Conservation (phyloP, 306 rosid species). For the Hippophae tibetana region DNA sequence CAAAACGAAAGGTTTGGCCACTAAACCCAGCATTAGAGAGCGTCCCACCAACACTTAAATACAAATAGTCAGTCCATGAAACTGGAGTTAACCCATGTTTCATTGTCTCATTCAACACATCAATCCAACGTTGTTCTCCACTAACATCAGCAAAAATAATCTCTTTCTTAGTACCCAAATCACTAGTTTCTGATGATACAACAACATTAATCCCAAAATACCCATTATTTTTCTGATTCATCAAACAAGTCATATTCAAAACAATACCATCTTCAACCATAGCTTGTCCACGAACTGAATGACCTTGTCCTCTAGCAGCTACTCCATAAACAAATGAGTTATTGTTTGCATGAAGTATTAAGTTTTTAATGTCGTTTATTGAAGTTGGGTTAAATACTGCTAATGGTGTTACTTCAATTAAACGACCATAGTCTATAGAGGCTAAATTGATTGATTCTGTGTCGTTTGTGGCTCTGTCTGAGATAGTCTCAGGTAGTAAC, state of each 20-base stretch:
- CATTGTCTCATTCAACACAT: slow-evolving; percentile 41
- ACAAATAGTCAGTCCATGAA: slow-evolving; percentile 67
- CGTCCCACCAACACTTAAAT: slow-evolving; percentile 64
- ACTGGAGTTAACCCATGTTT: slow-evolving; percentile 51
- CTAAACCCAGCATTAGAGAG: slow-evolving; percentile 69
- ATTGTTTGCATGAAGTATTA: slow-evolving; percentile 35
- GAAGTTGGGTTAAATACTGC: slow-evolving; percentile 59
- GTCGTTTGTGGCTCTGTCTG: slow-evolving; percentile 16
- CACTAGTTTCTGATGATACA: slow-evolving; percentile 31
- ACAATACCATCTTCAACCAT: slow-evolving; percentile 57
- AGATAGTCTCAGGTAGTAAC: no score
- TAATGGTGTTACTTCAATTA: slow-evolving; percentile 29
- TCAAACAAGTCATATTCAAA: slow-evolving; percentile 42
- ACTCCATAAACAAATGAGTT: slow-evolving; percentile 30
- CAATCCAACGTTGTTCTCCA: slow-evolving; percentile 57
- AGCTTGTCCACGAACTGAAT: slow-evolving; percentile 60
- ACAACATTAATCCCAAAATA: slow-evolving; percentile 3
- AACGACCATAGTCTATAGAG: slow-evolving; percentile 55
- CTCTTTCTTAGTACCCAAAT: no score
- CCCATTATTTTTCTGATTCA: slow-evolving; percentile 5
- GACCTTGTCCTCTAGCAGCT: slow-evolving; percentile 62
- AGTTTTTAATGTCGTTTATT: slow-evolving; percentile 26
- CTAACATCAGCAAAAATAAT: slow-evolving; percentile 51
- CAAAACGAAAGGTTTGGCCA: slow-evolving; percentile 54
- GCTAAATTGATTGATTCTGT: slow-evolving; percentile 36